Percentiles rank a stretch among this genome's conserved stretches.
Evolutionary conservation across 192 early-diverging fungal species (phyloP).

Genomic region (Hyaloraphidium curvatum): DNA sequence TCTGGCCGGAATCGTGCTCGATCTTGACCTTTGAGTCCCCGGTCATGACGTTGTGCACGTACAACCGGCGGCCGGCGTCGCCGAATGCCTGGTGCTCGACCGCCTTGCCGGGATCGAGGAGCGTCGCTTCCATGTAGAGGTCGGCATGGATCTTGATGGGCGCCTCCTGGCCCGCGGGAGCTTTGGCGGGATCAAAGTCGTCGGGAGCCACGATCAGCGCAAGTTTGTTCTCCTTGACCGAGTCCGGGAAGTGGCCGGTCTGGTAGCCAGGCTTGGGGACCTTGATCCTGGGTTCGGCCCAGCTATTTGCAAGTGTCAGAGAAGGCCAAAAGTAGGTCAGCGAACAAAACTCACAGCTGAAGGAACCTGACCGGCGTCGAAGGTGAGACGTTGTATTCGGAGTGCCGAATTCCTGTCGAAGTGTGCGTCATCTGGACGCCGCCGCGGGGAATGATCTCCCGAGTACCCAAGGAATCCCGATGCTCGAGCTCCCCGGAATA

Average conservation of each 20-base stretch:
- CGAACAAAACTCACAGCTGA: no score
- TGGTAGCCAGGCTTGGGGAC: conserved; percentile 5
- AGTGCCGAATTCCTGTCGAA: conserved; percentile 20
- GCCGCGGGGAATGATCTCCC: conserved; percentile 14
- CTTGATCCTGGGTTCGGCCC: conserved; percentile 5
- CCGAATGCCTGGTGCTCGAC: neutral
- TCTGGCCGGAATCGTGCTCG: neutral
- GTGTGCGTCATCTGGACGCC: conserved; percentile 22
- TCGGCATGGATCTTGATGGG: neutral
- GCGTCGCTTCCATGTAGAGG: neutral
- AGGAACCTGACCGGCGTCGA: conserved; percentile 12
- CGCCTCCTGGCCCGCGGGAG: neutral
- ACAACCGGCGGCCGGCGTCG: neutral
- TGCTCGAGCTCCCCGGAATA: conserved; percentile 19
- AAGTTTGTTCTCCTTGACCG: conserved; percentile 6
- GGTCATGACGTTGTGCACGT: neutral
- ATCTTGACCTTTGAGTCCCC: no score
- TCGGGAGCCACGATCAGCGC: conserved; percentile 4
- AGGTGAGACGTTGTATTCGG: conserved; percentile 13
- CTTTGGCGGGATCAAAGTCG: neutral
- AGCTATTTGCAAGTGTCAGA: no score
- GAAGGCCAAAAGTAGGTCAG: no score
- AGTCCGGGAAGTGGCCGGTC: conserved; percentile 6
- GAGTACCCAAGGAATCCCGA: conserved; percentile 22
- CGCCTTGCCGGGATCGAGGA: neutral